Conservation (phyloP, 352 stramenopile genomes). For the Aphanomyces invadans region DNA sequence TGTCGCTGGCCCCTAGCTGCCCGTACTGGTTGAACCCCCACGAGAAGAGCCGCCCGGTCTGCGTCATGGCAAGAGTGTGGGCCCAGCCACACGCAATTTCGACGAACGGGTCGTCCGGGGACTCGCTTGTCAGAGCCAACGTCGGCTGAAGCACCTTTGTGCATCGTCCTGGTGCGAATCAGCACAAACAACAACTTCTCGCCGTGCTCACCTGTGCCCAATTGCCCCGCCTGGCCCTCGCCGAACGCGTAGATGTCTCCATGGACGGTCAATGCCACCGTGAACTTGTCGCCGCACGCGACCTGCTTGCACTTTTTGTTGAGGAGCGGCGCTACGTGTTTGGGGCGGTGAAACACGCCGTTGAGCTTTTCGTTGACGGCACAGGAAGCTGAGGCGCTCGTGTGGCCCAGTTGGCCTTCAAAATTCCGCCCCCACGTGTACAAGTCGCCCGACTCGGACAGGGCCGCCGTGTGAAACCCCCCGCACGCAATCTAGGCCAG, state of each 20-base stretch:
- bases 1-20: conserved; percentile 54
- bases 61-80: conserved; percentile 61
- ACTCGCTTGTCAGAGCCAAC: conserved; percentile 30
- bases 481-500: conserved; percentile 64
- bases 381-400: conserved; percentile 31
- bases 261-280: conserved; percentile 47
- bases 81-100: conserved; percentile 53
- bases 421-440: conserved; percentile 87
- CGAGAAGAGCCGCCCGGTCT: conserved; percentile 41
- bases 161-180: conserved; percentile 6
- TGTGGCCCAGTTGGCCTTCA: conserved; percentile 79
- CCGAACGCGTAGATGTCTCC: conserved; percentile 75
- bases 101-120: conserved; percentile 36
- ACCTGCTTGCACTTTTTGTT: conserved; percentile 36
- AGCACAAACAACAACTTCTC: background rate
- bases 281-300: conserved; percentile 74
- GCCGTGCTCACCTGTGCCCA: conserved; percentile 17
- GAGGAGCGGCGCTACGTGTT: conserved; percentile 56
- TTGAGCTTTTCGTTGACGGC: conserved; percentile 35
- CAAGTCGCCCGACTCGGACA: conserved; percentile 72
- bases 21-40: conserved; percentile 81
- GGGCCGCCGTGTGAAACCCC: conserved; percentile 50
- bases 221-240: conserved; percentile 36
- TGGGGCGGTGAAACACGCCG: conserved; percentile 63
- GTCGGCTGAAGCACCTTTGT: conserved; percentile 22